A percentile compares a stretch with the other conserved stretches of the same genome.
Evolutionary conservation across 345 rosid genomes (phyloP).

Genomic region (Balakata baccata): DNA sequence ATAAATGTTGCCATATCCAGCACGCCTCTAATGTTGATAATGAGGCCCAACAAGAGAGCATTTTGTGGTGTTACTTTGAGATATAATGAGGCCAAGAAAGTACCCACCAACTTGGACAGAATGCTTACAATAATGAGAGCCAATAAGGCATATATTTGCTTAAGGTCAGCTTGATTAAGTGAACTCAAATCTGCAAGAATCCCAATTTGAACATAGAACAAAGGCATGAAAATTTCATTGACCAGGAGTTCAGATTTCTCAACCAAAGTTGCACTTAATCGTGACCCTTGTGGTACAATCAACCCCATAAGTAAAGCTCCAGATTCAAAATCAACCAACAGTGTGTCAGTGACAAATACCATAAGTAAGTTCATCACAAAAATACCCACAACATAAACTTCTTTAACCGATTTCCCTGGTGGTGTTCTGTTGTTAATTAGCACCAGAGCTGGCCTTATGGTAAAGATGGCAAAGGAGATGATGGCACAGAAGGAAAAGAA

Average conservation of each 20-base stretch:
- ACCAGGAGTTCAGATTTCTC: slow-evolving; percentile 27
- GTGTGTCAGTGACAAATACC: slow-evolving; percentile 5
- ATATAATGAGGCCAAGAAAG: slow-evolving; percentile 2
- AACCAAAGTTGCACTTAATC: slow-evolving; percentile 26
- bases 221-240: slow-evolving; percentile 26
- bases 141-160: neutral
- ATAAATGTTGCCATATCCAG: neutral
- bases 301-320: slow-evolving; percentile 28
- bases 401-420: slow-evolving; percentile 24
- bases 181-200: neutral
- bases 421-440: slow-evolving; percentile 17
- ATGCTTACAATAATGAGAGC: neutral
- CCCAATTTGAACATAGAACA: slow-evolving; percentile 21
- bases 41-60: slow-evolving; percentile 21
- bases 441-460: slow-evolving; percentile 7
- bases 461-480: neutral
- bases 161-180: neutral
- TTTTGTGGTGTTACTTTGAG: slow-evolving; percentile 6
- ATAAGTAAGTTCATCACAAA: slow-evolving; percentile 9
- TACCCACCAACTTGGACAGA: slow-evolving; percentile 17
- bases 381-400: neutral
- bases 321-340: neutral
- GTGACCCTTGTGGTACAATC: slow-evolving; percentile 31
- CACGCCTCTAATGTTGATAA: slow-evolving; percentile 25
- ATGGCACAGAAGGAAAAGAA: neutral